Base-by-base conservation (phyloP, 768 basidiomycete genomes). In the Amanita muscaria region DNA sequence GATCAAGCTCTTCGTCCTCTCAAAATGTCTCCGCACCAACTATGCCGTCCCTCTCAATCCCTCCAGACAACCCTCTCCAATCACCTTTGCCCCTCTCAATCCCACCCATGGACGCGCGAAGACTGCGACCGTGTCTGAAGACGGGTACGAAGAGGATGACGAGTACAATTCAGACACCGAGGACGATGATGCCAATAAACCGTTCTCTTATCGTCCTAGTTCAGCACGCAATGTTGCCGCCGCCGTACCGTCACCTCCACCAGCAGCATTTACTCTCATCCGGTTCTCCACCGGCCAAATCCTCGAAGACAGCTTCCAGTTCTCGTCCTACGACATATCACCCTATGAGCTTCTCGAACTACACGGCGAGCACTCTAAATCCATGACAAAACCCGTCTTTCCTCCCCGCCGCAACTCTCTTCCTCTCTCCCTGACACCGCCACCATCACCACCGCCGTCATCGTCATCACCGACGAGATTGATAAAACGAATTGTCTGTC, bases 331-430 rank as follows among this genome's bases (percentile, higher is more conserved):
- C 53, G 64, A 72, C 31, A 53, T 87, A 16, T 62, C 66, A 5
- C 72, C 80, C 0, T 66, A 77, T 50, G 86, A 88, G 51, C 68
- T 88, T 2, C 68, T 88, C 16, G 86, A 88, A 53, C 58, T 88
- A 14, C 83, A 88, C 40, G 53, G 50, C 24, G 50, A 51, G 15
- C 37, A 39, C 32, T 49, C 32, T 24, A 50, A 4, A 12, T 34
- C 31, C 6, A 18, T 36, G 41, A 35, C 21, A 25, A 44, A 16
- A 37, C 2, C 37, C n/a, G 25, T 22, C 38, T 21, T 30, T 36
- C 27, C 23, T 12, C 8, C 34, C 27, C 16, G 9, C 7, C 27
- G 19, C 21, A 29, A 14, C 1, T 6, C 12, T 29, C 12, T 12
- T 12, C 27, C 6, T 29, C 27, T 12, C 12, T 29, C 27, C 27